Evolutionary conservation across 2,329 filamentous ascomycete species (phyloP), one percentile per base, ranked within the genome.

Genomic region (Botrytis squamosa): DNA sequence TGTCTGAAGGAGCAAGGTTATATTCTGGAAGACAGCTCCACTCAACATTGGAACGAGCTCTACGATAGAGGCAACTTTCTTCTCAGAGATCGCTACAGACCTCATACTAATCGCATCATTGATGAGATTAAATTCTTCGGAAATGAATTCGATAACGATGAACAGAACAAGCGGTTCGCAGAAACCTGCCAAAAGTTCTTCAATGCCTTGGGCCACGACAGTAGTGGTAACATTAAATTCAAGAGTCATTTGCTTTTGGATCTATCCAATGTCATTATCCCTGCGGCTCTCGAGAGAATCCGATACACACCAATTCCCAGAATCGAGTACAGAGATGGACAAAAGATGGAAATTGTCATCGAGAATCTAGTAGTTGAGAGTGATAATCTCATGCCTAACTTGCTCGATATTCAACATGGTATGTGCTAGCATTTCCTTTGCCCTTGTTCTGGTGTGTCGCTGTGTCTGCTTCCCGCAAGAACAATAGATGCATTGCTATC

Each of bases 361-460:
- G 96, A 99, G 85, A 99, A 99, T 83, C 86, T 99, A 18, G 92
- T 98, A 64, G 88, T 99, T 70, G 96, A 99, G 85, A 95, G 93
- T 77, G 95, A 98, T 86, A 99, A 99, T 84, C 90, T 99, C 78
- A 94, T 95, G 84, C 96, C 96, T 76, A 99, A 99, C 79, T 88
- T 95, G 8, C 83, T 97, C 57, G 95, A 99, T 83, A 88, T 98
- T 75, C 89, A 91, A 74, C 96, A 90, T 81, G 95, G 78, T 79
- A 76, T 65, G 75, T 72, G 22, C 25, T 55, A 57, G 29, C 14
- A 55, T 20, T 38, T 14, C 22, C 16, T 63, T n/a, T 42, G 12
- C 40, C 18, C 16, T 62, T 20, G 33, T 49, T 18, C n/a, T 29
- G n/a, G n/a, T 8, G n/a, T 29, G 6, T 29, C 9, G 5, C n/a